Base-by-base conservation (phyloP, 1,139 yeast species). In the Hemisphaericaspora subhashii region DNA sequence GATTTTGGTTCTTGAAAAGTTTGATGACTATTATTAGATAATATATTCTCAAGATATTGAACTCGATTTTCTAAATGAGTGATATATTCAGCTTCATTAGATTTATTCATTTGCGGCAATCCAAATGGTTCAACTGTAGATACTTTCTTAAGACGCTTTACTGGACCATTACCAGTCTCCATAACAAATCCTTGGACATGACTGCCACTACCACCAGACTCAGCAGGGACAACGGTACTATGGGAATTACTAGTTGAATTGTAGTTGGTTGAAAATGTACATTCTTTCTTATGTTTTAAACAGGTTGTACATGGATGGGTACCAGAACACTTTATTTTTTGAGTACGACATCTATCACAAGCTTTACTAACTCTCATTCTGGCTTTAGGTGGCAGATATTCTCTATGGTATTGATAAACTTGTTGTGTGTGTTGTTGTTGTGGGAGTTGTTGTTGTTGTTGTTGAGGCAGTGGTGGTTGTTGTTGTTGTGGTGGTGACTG, bases 271-370 rank as follows among this genome's bases (percentile, higher is more conserved):
- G 51, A 43, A 36, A 47, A 62, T 10, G 58, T 52, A 51, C 85
- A 80, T 18, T 63, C 69, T 34, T 62, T 62, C 29, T 59, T 62
- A 42, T 69, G 74, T 53, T 66, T 68, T 9, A 55, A 47, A 54
- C 86, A 81, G 7, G 77, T 66, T 8, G 53, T 50, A 47, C 86
- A 81, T 2, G 86, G 86, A 35, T 55, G 56, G 16, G 69, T 62
- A 3, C 86, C 86, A 34, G 79, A 73, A 53, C 86, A 81, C 52
- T 81, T 81, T 44, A 78, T 78, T 55, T 81, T 81, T 43, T 79
- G 81, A 24, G 66, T 61, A 46, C 83, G 65, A 57, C 86, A 81
- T 20, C 81, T 62, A 43, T 74, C 81, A 51, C 86, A 81, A 2
- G 86, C 86, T 45, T 71, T 73, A 35, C 70, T 67, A 3, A 79